Evolutionary conservation across 495 filamentous ascomycete species (phyloP), one percentile per base, ranked within the genome.

Genomic region (Xylaria palmicola): DNA sequence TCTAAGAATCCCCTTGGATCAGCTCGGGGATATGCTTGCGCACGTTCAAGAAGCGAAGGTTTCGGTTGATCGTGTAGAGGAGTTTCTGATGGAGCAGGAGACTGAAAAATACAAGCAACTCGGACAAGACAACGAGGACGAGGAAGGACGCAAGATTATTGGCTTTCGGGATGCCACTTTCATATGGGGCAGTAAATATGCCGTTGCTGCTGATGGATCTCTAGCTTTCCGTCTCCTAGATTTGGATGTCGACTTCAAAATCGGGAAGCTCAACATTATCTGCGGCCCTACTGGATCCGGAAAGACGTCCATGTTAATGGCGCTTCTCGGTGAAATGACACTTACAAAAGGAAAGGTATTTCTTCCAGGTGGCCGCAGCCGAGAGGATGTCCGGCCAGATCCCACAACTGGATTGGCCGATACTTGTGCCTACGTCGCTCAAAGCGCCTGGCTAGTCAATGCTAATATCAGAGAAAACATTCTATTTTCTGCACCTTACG

Each of bases 1-100:
- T n/a, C 88, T 99, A 27, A 87, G 95, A 39, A 88, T 96, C 56
- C 95, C 95, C 8, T 75, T 99, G 52, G 95, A 99, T 74, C 95
- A 98, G 69, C 81, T 99, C 4, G 95, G 95, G 45, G 95, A 99
- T 71, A 99, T 99, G 95, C 86, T 99, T 69, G 96, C 95, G 36
- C 96, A 97, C 71, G 93, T 99, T 7, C 92, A 97, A 76, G 95
- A 99, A 75, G 91, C 92, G 9, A 94, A 95, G 77, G 95, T 99
- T 30, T 98, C 95, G 1, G 84, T 99, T 45, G 93, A 96, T 69
- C 92, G 95, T 75, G 91, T 99, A 19, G 94, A 99, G 68, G 89
- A 96, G 63, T 99, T 96, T 70, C 73, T 99, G 53, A 88, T 85
- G 55, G 95, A 99, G 70, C 90, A 96, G 24, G 95, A 99, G 74